Base-by-base conservation (phyloP, 2,329 filamentous ascomycete species). In the Pseudocercospora macadamiae region DNA sequence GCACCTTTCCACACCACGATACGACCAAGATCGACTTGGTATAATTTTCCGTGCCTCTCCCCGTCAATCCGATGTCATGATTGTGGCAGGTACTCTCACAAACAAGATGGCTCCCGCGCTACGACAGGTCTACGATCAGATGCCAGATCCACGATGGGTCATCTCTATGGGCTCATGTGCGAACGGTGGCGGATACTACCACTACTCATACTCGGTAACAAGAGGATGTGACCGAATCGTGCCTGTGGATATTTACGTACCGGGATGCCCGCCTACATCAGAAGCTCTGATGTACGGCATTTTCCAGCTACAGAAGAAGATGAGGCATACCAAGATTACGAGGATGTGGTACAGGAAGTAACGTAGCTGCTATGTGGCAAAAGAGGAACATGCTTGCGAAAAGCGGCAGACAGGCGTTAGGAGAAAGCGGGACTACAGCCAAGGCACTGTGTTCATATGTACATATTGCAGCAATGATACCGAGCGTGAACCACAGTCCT, bases 101-200 rank as follows among this genome's bases (percentile, higher is more conserved):
- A 96, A 96, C 83, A 96, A 96, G 81, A 96, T 96, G 91, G 91
- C 90, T 0, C 90, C 91, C 1, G 91, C 91, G 26, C 80, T 96
- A 68, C 83, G 91, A 73, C 90, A 93, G 77, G 88, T 95, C 60
- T 96, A 96, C 79, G 91, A 96, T 76, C 91, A 96, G 80, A 96
- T 96, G 91, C 90, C 91, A 32, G 91, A 96, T 30, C 91, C 91
- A 16, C 84, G 88, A 71, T 96, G 91, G 90, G 90, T 92, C 28
- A 83, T 88, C 71, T 88, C 84, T 68, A 92, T 93, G 89, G 89
- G 89, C n/a, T 89, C 85, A 68, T 93, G 89, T 74, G 89, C 89
- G 62, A 92, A 93, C 74, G 89, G 89, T 45, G 89, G 89, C 57
- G 89, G 89, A 48, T 92, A 93, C 79, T 92, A 92, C 75, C 89